These are phyloP conservation scores for Cercophora newfieldiana DNA, from an alignment of 495 filamentous ascomycete species.

Conservation along the genomic window DNA sequence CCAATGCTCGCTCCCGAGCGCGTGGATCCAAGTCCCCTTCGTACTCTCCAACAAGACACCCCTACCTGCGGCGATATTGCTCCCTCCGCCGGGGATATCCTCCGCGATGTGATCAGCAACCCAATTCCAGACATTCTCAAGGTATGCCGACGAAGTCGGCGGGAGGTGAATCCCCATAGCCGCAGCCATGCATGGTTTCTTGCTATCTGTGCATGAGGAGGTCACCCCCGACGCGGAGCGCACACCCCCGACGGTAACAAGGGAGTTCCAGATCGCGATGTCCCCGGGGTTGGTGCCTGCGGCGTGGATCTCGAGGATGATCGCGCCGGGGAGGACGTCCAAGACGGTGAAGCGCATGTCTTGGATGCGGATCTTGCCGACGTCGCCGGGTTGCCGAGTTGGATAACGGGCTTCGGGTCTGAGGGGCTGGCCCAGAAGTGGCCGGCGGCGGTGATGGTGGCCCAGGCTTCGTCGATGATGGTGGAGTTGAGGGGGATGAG, in stretches of 20 bases:
- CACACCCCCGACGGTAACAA: constrained; percentile 62
- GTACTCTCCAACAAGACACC: constrained; percentile 60
- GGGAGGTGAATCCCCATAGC: constrained; percentile 69
- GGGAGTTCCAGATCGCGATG: constrained; percentile 62
- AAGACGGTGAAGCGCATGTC: constrained; percentile 55
- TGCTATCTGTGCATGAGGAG: constrained; percentile 41
- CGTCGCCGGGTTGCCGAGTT: constrained; percentile 57
- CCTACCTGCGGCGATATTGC: constrained; percentile 41
- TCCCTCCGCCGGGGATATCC: constrained; percentile 47
- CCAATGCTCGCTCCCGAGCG: constrained; percentile 72
- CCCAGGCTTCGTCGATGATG: constrained; percentile 51
- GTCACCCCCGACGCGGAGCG: constrained; percentile 43
- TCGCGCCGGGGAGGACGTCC: constrained; percentile 49
- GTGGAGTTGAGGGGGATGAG: constrained; percentile 57
- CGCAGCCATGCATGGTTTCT: constrained; percentile 61
- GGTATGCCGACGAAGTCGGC: constrained; percentile 54
- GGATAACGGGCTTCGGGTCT: constrained; percentile 57
- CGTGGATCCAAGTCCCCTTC: constrained; percentile 63
- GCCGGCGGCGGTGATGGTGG: constrained; percentile 50
- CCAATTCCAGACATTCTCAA: constrained; percentile 75
- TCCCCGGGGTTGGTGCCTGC: constrained; percentile 53
- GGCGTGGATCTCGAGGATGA: constrained; percentile 60
- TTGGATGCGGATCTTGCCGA: constrained; percentile 58
- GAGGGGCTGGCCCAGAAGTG: constrained; percentile 51
- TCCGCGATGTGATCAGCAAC: constrained; percentile 74